These are phyloP conservation scores for Cardamine resedifolia DNA, from an alignment of 345 rosid genomes.

Conservation along the genomic window DNA sequence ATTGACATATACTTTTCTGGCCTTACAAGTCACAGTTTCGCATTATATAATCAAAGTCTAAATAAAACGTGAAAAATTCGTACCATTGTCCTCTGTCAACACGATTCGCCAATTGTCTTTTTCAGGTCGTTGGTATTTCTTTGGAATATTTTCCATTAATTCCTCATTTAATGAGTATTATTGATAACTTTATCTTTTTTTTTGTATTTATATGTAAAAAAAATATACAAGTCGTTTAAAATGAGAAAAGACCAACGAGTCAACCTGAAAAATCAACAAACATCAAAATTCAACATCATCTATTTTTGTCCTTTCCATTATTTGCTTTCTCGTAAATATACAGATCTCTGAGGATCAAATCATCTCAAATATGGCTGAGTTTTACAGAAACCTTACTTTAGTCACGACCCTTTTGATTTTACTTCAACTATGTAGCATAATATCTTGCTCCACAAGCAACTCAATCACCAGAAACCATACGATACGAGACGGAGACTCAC, in stretches of 20 bases:
- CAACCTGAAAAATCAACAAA: background rate
- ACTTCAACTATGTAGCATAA: slow-evolving; percentile 20
- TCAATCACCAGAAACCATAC: slow-evolving; percentile 41
- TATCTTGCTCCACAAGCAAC: slow-evolving; percentile 36
- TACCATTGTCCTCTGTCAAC: background rate
- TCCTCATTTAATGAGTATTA: background rate
- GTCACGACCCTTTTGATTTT: slow-evolving; percentile 23
- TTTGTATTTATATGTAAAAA: background rate
- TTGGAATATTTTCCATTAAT: background rate
- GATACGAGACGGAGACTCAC: slow-evolving; percentile 48
- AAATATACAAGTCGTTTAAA: background rate
- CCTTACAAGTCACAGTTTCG: slow-evolving; percentile 4
- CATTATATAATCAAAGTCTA: background rate
- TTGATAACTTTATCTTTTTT: background rate
- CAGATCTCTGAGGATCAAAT: background rate
- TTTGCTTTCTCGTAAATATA: background rate
- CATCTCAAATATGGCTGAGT: slow-evolving; percentile 3
- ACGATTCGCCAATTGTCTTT: background rate
- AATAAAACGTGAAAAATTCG: slow-evolving; percentile 21
- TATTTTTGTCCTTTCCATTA: slow-evolving; percentile 6
- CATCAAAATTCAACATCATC: background rate
- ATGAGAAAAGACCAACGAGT: slow-evolving; percentile 1
- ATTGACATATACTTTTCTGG: background rate
- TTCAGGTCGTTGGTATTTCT: background rate
- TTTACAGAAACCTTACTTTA: slow-evolving; percentile 1